A percentile compares a stretch with the other conserved stretches of the same genome.
These are phyloP conservation scores for Xylaria sp. DNA, from an alignment of 2,329 filamentous ascomycete genomes.

Conservation along the genomic window DNA sequence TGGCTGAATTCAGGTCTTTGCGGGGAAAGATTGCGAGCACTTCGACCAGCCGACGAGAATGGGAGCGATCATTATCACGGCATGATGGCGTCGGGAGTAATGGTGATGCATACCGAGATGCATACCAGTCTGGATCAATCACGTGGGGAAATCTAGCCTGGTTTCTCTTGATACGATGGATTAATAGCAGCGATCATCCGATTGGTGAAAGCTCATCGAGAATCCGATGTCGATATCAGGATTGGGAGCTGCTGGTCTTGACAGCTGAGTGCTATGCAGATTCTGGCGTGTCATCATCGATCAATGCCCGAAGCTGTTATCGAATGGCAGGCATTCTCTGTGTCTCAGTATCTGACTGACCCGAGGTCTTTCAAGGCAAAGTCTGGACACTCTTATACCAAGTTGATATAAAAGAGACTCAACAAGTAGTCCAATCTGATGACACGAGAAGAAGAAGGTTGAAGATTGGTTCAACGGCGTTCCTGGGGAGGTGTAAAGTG, in stretches of 20 bases:
- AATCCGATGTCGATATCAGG: background rate
- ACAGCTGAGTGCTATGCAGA: no score
- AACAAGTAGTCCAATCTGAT: no score
- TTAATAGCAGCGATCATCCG: background rate
- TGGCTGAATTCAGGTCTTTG: background rate
- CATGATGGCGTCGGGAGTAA: background rate
- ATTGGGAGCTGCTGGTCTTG: background rate
- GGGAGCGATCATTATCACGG: background rate
- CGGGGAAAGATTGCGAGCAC: slow-evolving; percentile 1
- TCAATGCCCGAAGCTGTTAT: no score
- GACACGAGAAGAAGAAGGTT: no score
- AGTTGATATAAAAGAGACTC: background rate
- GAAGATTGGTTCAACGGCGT: no score
- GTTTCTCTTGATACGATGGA: background rate
- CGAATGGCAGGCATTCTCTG: no score
- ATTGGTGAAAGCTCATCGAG: background rate
- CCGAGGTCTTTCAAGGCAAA: no score
- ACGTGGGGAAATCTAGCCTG: background rate
- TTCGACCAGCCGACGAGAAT: background rate
- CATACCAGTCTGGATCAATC: background rate
- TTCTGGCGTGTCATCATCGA: no score
- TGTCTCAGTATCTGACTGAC: background rate
- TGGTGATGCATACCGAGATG: background rate
- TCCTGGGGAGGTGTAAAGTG: no score
- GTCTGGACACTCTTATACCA: background rate